A percentile compares a stretch with the other conserved stretches of the same genome.
Evolutionary conservation across 2,329 filamentous ascomycete species (phyloP).

Genomic region (Aspergillus quadrilineatus): DNA sequence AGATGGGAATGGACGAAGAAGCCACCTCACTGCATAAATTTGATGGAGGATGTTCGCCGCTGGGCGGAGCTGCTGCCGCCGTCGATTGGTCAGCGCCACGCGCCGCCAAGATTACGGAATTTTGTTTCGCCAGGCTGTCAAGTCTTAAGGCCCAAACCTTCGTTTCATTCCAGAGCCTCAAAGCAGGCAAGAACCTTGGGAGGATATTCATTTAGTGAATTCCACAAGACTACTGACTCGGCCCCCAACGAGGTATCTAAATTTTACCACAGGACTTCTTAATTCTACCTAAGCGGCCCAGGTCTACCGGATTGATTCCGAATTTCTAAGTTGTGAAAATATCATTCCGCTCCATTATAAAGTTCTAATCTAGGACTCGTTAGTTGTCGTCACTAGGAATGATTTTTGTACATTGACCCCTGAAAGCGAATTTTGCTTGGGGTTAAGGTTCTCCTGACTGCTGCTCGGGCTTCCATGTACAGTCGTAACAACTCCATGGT

Average conservation of each 20-base stretch:
- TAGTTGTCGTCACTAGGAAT: slow-evolving; percentile 32
- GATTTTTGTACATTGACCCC: slow-evolving; percentile 38
- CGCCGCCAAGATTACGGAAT: slow-evolving; percentile 21
- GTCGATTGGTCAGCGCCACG: slow-evolving; percentile 23
- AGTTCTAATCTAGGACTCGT: slow-evolving; percentile 16
- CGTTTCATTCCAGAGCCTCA: neutral
- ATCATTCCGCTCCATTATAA: slow-evolving; percentile 3
- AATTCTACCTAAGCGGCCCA: no score
- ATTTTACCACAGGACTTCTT: no score
- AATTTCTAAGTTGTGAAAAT: neutral
- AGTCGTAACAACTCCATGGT: slow-evolving; percentile 29
- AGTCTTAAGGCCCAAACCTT: neutral
- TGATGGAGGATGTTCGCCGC: slow-evolving; percentile 24
- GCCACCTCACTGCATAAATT: slow-evolving; percentile 31
- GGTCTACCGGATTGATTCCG: no score
- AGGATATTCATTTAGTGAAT: no score
- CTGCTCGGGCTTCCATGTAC: slow-evolving; percentile 29
- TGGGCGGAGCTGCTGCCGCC: slow-evolving; percentile 12
- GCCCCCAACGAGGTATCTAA: neutral
- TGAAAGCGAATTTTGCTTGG: slow-evolving; percentile 23
- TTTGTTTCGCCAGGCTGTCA: slow-evolving; percentile 15
- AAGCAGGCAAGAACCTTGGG: neutral
- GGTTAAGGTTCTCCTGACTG: slow-evolving; percentile 36
- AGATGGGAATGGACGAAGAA: slow-evolving; percentile 20
- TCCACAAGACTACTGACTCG: neutral